Base-by-base conservation (phyloP, 495 filamentous ascomycete species). In the Aspergillus ostianus region DNA sequence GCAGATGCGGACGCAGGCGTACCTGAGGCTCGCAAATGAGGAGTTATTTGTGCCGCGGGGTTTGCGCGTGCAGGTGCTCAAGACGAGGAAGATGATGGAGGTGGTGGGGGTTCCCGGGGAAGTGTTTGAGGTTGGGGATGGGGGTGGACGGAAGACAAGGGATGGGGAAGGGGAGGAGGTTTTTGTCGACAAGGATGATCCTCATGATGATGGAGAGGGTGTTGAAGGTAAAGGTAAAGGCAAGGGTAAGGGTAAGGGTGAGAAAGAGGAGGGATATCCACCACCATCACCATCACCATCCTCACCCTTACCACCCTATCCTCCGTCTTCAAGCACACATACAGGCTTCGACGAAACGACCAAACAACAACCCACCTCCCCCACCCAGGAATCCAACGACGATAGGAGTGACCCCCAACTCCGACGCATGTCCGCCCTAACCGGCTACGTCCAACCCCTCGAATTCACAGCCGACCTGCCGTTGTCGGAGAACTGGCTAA, bases 61-160 rank as follows among this genome's bases (percentile, higher is more conserved):
- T 10, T 29, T 71, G 5, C 51, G 63, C 27, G 69, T 56, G n/a
- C 60, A 64, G 47, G 51, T 71, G 4, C 55, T 60, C 19, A 64
- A 64, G 57, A 69, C 66, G 10, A 51, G 60, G n/a, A 61, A 55
- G 30, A 67, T 69, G 67, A 51, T 69, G 17, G 29, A n/a, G 0
- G 45, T 53, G 29, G 51, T 59, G 13, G 66, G 69, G 5, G 47
- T 69, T 29, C 49, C 32, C 10, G 55, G 50, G 41, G 55, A 48
- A 21, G 59, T 57, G 36, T 32, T 41, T 61, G 54, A 47, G 53
- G 32, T 53, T 58, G 49, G 36, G 6, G 45, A 47, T 3, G 9
- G 32, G 41, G 23, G 32, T 56, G 18, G 32, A 21, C 32, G 56
- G 13, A 23, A 48, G 41, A 17, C n/a, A n/a, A 47, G 41, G 5